A percentile compares a stretch with the other conserved stretches of the same genome.
Evolutionary conservation across 2,329 filamentous ascomycete species (phyloP).

Genomic region (Sclerotinia nivalis): DNA sequence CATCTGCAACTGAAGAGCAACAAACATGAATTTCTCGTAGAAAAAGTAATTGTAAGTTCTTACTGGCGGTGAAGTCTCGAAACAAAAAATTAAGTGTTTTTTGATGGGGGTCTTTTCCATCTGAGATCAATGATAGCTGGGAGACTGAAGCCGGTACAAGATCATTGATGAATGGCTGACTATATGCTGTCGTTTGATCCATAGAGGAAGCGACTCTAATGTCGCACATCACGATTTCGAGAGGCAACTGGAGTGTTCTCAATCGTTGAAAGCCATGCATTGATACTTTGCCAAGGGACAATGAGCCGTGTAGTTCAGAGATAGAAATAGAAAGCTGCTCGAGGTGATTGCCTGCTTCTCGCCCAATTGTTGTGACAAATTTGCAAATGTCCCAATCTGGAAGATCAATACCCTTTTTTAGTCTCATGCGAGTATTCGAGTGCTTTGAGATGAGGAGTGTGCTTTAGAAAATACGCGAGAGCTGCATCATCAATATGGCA

Average conservation of each 20-base stretch:
- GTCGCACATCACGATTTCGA: neutral
- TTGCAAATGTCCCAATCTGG: constrained; percentile 14
- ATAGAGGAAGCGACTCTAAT: neutral
- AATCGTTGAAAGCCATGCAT: constrained; percentile 6
- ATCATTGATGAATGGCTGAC: neutral
- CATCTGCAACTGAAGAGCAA: neutral
- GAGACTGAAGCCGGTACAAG: neutral
- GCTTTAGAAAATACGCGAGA: neutral
- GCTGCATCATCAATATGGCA: neutral
- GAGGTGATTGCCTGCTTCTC: constrained; percentile 10
- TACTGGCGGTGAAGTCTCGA: neutral
- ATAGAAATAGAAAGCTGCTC: constrained; percentile 25
- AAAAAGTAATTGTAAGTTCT: neutral
- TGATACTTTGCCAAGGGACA: neutral
- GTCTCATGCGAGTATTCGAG: neutral
- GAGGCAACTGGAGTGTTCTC: neutral
- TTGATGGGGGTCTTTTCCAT: neutral
- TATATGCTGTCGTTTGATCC: neutral
- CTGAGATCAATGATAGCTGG: neutral
- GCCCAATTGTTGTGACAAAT: constrained; percentile 25
- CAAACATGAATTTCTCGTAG: neutral
- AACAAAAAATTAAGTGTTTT: neutral
- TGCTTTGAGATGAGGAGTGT: neutral
- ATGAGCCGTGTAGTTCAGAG: constrained; percentile 20
- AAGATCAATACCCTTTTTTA: neutral